Evolutionary conservation across 2,329 filamentous ascomycete genomes (phyloP).

Genomic region (Colletotrichum orbiculare): DNA sequence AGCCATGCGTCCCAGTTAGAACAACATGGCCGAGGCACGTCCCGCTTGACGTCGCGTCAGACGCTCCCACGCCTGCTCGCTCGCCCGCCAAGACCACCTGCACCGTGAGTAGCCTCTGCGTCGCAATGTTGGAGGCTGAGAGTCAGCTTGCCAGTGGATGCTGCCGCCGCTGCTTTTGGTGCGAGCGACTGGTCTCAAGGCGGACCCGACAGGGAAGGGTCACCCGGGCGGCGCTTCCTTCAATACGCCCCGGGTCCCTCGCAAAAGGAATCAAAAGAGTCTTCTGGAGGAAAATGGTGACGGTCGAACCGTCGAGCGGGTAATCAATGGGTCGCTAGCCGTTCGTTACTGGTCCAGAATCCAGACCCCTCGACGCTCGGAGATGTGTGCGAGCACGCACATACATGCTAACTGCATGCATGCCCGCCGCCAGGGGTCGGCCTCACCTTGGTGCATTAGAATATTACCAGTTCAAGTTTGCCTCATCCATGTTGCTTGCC

Average conservation of each 20-base stretch:
- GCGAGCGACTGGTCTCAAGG: constrained; percentile 20
- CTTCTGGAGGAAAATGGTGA: not conserved
- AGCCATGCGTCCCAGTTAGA: not conserved
- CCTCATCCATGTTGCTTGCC: constrained; percentile 21
- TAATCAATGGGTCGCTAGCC: constrained; percentile 12
- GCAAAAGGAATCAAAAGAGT: not conserved
- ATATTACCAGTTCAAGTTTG: constrained; percentile 26
- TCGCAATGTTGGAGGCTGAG: not conserved
- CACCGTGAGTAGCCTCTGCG: constrained; percentile 9
- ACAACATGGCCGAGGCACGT: not conserved
- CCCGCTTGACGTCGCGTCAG: constrained; percentile 2
- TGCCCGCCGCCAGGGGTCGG: constrained; percentile 15
- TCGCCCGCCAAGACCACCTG: not conserved
- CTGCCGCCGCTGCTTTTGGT: constrained; percentile 24
- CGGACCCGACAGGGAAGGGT: constrained; percentile 26
- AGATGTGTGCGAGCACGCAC: not conserved
- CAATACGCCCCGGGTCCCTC: constrained; percentile 24
- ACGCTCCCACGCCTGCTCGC: not conserved
- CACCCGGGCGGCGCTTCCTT: constrained; percentile 27
- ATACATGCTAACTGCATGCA: constrained; percentile 15
- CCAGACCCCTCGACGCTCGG: not conserved
- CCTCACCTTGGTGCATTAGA: not conserved
- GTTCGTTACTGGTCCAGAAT: constrained; percentile 11
- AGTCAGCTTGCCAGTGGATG: constrained; percentile 30
- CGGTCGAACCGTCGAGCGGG: constrained; percentile 10